phyloP scores from a whole-genome alignment of 2,329 filamentous ascomycete genomes.

The Fusarium caatingaense region DNA sequence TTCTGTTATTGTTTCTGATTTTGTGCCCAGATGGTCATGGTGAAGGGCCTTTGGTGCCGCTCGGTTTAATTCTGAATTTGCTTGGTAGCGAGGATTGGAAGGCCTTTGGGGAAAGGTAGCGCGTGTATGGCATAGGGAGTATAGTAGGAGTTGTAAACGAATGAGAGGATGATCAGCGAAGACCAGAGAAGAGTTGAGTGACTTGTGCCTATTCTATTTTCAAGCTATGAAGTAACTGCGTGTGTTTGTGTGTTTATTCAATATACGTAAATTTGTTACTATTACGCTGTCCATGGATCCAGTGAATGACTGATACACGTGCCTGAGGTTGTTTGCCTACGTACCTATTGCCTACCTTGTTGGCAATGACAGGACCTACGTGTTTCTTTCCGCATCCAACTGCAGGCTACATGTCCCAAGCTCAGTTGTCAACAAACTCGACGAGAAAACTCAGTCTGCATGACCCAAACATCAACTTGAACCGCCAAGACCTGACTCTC shows the following conservation, averaged over 20 bases:
- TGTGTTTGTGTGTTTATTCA: slow-evolving; percentile 18
- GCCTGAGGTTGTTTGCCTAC: neutral
- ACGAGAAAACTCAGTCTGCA: neutral
- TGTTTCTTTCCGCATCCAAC: neutral
- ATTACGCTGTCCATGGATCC: neutral
- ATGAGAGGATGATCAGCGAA: slow-evolving; percentile 23
- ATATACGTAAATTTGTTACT: slow-evolving; percentile 18
- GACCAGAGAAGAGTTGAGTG: slow-evolving; percentile 20
- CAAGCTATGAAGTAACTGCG: slow-evolving; percentile 3
- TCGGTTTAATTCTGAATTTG: slow-evolving; percentile 45
- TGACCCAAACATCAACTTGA: slow-evolving; percentile 1
- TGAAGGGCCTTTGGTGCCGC: slow-evolving; percentile 21
- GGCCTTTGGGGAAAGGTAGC: slow-evolving; percentile 12
- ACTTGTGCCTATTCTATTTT: slow-evolving; percentile 17
- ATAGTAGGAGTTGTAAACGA: slow-evolving; percentile 18
- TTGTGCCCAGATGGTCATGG: slow-evolving; percentile 13
- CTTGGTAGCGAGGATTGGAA: slow-evolving; percentile 40
- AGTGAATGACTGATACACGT: neutral
- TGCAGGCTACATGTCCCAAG: neutral
- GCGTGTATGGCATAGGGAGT: neutral
- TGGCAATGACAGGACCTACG: neutral
- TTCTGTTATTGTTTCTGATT: slow-evolving; percentile 31
- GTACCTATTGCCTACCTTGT: neutral
- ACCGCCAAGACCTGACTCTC: neutral
- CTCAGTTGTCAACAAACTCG: neutral